Evolutionary conservation across 2,329 filamentous ascomycete species (phyloP).

Genomic region (Arthrobotrys pseudoclavata): DNA sequence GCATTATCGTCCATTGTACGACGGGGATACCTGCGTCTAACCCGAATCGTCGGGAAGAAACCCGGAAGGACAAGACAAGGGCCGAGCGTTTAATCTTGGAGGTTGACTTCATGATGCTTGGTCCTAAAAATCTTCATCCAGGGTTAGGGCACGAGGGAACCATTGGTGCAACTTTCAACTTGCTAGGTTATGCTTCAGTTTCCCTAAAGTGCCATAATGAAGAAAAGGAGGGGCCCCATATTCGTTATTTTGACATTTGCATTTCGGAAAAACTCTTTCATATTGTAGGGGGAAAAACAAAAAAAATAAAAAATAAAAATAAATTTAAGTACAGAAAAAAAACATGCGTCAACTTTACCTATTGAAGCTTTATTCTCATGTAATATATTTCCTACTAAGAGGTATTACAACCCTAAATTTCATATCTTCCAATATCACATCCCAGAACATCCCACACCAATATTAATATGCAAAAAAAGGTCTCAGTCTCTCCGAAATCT

Average conservation of each 20-base stretch:
- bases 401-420: conserved; percentile 43
- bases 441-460: conserved; percentile 39
- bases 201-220: conserved; percentile 4
- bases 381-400: conserved; percentile 53
- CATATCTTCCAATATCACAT: conserved; percentile 40
- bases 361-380: conserved; percentile 51
- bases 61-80: conserved; percentile 18
- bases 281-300: neutral
- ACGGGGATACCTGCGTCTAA: conserved; percentile 37
- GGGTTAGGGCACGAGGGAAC: conserved; percentile 40
- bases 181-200: conserved; percentile 6
- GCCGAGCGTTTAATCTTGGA: conserved; percentile 29
- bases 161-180: conserved; percentile 3
- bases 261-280: conserved; percentile 23
- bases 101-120: conserved; percentile 25
- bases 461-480: conserved; percentile 19
- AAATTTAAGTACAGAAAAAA: neutral
- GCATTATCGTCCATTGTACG: conserved; percentile 22
- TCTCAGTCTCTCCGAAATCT: conserved; percentile 19
- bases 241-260: conserved; percentile 5
- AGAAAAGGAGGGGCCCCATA: conserved; percentile 8
- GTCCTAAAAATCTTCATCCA: conserved; percentile 24
- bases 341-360: conserved; percentile 33
- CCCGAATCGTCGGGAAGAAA: conserved; percentile 45
- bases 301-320: neutral